Percentiles rank a stretch among this genome's conserved stretches.
phyloP scores from a whole-genome alignment of 2,329 filamentous ascomycete genomes.

The Talaromyces islandicus region DNA sequence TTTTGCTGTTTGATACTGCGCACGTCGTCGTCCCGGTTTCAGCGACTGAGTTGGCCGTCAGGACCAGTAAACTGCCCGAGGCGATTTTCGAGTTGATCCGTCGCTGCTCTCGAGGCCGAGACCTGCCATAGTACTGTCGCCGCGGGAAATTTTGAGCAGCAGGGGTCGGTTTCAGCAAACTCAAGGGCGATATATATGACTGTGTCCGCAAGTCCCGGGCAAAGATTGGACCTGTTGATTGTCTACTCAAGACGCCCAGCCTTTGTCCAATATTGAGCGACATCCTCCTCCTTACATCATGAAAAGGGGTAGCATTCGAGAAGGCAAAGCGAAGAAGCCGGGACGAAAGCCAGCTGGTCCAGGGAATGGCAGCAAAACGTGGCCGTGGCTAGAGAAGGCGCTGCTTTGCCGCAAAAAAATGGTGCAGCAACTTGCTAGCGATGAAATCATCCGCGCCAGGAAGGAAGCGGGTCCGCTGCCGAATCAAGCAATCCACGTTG shows the following conservation, averaged over 20 bases:
- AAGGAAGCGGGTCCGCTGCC: background rate
- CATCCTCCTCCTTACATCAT: constrained; percentile 43
- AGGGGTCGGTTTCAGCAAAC: constrained; percentile 11
- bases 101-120: constrained; percentile 16
- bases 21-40: constrained; percentile 29
- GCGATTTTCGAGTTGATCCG: constrained; percentile 49
- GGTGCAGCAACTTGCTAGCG: constrained; percentile 13
- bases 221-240: constrained; percentile 29
- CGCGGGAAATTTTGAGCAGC: constrained; percentile 9
- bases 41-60: constrained; percentile 24
- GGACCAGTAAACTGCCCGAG: constrained; percentile 49
- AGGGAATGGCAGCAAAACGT: background rate
- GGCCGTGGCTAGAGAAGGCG: background rate
- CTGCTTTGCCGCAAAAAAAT: constrained; percentile 1
- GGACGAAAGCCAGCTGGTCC: background rate
- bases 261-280: constrained; percentile 41
- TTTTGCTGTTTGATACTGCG: constrained; percentile 24
- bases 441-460: constrained; percentile 25
- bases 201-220: constrained; percentile 21
- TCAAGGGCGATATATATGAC: constrained; percentile 16
- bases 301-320: constrained; percentile 14
- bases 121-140: constrained; percentile 1
- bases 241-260: constrained; percentile 38
- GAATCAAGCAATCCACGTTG: constrained; percentile 8
- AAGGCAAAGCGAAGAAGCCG: background rate